Base-by-base conservation (phyloP, 306 rosid genomes). In the Castanospermum australe region DNA sequence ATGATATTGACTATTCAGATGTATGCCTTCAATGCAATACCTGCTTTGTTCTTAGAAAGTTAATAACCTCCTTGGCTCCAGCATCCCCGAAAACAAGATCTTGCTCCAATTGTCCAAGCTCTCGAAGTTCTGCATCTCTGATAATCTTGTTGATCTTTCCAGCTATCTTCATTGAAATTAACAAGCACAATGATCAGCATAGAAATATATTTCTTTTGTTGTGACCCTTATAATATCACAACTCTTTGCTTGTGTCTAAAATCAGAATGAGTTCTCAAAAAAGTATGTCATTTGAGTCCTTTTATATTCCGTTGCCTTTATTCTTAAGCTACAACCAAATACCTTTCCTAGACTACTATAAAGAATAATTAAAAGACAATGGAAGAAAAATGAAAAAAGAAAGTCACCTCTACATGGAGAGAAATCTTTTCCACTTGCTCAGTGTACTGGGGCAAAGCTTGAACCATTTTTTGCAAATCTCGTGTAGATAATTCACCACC, bases 1-100 rank as follows among this genome's bases (percentile, higher is more conserved):
- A 68, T 38, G 32, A 50, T 75, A 72, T 22, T 70, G 42, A 68
- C 67, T 51, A 60, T 14, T 42, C 22, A 9, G 57, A 54, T 36
- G 80, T 35, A 44, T 30, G 51, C 44, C 80, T 76, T 60, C 18
- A 52, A 67, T 63, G 78, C 56, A 65, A 85, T 57, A 92, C 99
- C 98, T 92, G 98, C 36, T 87, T 88, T 83, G 88, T 79, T 85
- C 97, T 89, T 76, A 95, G 82, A 76, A 78, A 92, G 80, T 32
- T 88, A 80, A 95, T 95, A 61, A 95, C 98, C 5, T 95, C 99
- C 88, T 92, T 95, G 68, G 98, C 92, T 86, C 87, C 96, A 15
- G 98, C 97, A 81, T 95, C 97, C 59, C 99, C 99, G 73, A 95
- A 95, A 72, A 95, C 99, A 85, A 92, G 97, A 88, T 95, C 98